phyloP scores from a whole-genome alignment of 768 basidiomycete species.

The Boletales sp. region DNA sequence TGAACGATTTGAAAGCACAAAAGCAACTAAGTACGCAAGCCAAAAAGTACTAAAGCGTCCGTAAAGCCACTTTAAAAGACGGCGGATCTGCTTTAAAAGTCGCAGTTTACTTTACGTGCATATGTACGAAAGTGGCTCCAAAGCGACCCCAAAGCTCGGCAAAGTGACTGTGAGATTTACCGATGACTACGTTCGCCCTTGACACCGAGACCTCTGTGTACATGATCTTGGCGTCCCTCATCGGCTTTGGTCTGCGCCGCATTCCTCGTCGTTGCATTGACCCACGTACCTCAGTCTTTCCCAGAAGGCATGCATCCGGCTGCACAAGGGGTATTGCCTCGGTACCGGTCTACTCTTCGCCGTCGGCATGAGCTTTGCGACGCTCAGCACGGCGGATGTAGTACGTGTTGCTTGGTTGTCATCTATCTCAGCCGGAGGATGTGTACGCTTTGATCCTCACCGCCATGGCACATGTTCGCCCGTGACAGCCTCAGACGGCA shows the following conservation, averaged over 20 bases:
- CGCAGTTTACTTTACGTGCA: too few species aligned
- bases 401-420: conserved; percentile 33
- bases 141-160: too few species aligned
- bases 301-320: conserved; percentile 68
- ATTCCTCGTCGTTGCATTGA: neutral
- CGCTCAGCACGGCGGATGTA: conserved; percentile 67
- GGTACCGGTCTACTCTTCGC: conserved; percentile 82
- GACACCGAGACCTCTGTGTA: too few species aligned
- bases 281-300: conserved; percentile 50
- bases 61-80: too few species aligned
- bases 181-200: too few species aligned
- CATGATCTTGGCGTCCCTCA: conserved; percentile 20
- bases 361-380: conserved; percentile 79
- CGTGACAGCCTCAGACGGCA: conserved; percentile 53
- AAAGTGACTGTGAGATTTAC: too few species aligned
- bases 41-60: too few species aligned
- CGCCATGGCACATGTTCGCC: conserved; percentile 76
- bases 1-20: too few species aligned
- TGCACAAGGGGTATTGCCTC: conserved; percentile 62
- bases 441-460: conserved; percentile 53
- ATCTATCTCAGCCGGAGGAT: neutral
- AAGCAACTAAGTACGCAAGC: too few species aligned
- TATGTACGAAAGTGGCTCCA: too few species aligned
- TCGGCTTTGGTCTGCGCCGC: conserved; percentile 58
- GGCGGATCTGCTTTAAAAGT: too few species aligned